These are phyloP conservation scores for Fulvia fulva DNA, from an alignment of 2,329 filamentous ascomycete species.

Conservation along the genomic window DNA sequence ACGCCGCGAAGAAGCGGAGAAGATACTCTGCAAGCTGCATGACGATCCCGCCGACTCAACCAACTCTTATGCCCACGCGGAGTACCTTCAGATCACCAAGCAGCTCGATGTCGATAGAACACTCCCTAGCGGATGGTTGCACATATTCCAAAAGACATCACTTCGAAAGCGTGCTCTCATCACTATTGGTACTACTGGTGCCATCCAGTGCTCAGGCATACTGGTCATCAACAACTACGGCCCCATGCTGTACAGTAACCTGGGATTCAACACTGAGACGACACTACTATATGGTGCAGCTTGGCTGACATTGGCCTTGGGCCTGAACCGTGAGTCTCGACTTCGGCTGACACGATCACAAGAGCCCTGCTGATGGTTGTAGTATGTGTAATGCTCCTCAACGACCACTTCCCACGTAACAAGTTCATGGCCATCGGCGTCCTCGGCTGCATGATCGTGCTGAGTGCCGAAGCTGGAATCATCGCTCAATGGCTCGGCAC, in stretches of 20 bases:
- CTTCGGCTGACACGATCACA: slow-evolving; percentile 6
- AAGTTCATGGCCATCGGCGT: slow-evolving; percentile 20
- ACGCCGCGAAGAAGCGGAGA: slow-evolving; percentile 19
- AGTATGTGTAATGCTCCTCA: background rate
- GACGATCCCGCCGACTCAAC: slow-evolving; percentile 21
- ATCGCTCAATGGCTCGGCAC: slow-evolving; percentile 13
- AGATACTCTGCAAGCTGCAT: slow-evolving; percentile 25
- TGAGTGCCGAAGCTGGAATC: slow-evolving; percentile 18
- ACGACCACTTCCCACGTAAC: slow-evolving; percentile 18
- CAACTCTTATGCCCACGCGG: slow-evolving; percentile 26
- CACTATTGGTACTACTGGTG: slow-evolving; percentile 27
- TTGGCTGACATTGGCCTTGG: slow-evolving; percentile 29
- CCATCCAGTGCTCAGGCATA: slow-evolving; percentile 31
- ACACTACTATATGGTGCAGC: slow-evolving; percentile 30
- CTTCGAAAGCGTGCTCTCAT: slow-evolving; percentile 28
- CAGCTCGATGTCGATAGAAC: slow-evolving; percentile 31
- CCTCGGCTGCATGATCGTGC: slow-evolving; percentile 20
- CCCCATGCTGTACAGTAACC: slow-evolving; percentile 28
- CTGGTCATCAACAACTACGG: slow-evolving; percentile 32
- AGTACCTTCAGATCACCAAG: slow-evolving; percentile 31
- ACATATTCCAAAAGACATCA: slow-evolving; percentile 28
- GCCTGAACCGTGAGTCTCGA: slow-evolving; percentile 15
- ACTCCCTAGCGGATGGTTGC: slow-evolving; percentile 24
- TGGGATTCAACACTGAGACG: slow-evolving; percentile 27
- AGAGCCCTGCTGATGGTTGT: background rate